Base-by-base conservation (phyloP, 176 grass and related monocot species). In the Zoysia japonica region DNA sequence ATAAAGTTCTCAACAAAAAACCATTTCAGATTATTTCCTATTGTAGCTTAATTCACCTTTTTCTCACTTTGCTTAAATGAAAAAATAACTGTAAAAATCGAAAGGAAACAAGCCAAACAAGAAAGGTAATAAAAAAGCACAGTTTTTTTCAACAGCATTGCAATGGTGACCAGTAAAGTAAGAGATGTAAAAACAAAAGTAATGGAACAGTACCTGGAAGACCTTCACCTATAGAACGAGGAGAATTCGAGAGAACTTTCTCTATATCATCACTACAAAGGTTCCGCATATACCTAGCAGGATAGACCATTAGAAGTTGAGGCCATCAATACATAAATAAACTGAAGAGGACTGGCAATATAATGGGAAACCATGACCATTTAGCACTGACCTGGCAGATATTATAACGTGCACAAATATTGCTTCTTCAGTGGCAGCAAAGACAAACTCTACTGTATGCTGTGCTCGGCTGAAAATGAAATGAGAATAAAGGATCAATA, bases 351-450 rank as follows among this genome's bases (percentile, higher is more conserved):
- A 65, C 13, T 2, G n/a, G 10, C 10, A 83, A 61, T 52, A 69
- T 71, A 85, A 80, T 9, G 46, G 52, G 35, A 36, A 37, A 1
- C 10, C 49, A 78, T 56, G 74, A 53, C 40, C 46, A 89, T 56
- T 81, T 35, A 93, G 43, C 64, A 86, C 79, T 85, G 41, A 99
- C 96, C 89, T 99, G 49, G 96, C 90, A 74, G 96, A 99, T 81
- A 99, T 78, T 61, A 99, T 52, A 63, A 83, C 96, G 6, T 99
- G 96, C 56, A 95, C 96, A 85, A 95, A 99, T 62, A 99, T 82
- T 80, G 96, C 90, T 85, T 99, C 96, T 61, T 99, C 96, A 0
- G 92, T 99, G 68, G 96, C 96, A 79, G 96, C 74, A 82, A 99
- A 99, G 76, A 89, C 72, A 88, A 99, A 99, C 83, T 99, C 96